Evolutionary conservation across 2,329 filamentous ascomycete genomes (phyloP).

Genomic region (Aspergillus vadensis): DNA sequence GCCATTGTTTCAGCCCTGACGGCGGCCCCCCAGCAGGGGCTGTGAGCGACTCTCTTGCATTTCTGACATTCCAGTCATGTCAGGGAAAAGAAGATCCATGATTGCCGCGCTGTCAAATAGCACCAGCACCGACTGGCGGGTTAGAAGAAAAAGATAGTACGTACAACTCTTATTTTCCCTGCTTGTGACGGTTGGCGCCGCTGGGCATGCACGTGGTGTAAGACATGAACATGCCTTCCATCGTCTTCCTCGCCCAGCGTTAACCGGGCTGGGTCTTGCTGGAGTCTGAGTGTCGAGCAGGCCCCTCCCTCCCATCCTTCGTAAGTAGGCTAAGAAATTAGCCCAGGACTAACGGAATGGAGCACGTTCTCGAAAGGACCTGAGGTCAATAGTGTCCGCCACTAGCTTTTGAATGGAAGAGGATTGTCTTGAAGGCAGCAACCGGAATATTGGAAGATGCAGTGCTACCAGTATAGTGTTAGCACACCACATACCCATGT

Average conservation of each 20-base stretch:
- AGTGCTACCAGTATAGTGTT: neutral
- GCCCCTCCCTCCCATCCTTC: neutral
- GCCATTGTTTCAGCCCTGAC: constrained; percentile 17
- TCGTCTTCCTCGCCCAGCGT: neutral
- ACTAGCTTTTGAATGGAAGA: constrained; percentile 1
- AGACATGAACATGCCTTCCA: neutral
- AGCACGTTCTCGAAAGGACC: constrained; percentile 4
- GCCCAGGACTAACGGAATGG: neutral
- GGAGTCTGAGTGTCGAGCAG: neutral
- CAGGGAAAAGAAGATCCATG: constrained; percentile 7
- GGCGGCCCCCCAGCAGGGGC: neutral
- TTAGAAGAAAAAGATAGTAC: neutral
- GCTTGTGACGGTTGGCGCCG: neutral
- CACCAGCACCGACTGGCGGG: neutral
- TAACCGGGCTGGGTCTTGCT: neutral
- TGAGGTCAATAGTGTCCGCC: constrained; percentile 5
- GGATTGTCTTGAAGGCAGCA: neutral
- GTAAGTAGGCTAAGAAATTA: constrained; percentile 1
- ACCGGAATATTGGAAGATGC: neutral
- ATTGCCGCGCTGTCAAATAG: neutral
- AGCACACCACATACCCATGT: neutral
- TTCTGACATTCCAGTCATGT: constrained; percentile 10
- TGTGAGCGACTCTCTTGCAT: constrained; percentile 1
- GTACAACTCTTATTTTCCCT: neutral
- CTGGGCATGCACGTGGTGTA: constrained; percentile 3